These are phyloP conservation scores for Pisolithus albus DNA, from an alignment of 768 basidiomycete genomes.

Conservation along the genomic window DNA sequence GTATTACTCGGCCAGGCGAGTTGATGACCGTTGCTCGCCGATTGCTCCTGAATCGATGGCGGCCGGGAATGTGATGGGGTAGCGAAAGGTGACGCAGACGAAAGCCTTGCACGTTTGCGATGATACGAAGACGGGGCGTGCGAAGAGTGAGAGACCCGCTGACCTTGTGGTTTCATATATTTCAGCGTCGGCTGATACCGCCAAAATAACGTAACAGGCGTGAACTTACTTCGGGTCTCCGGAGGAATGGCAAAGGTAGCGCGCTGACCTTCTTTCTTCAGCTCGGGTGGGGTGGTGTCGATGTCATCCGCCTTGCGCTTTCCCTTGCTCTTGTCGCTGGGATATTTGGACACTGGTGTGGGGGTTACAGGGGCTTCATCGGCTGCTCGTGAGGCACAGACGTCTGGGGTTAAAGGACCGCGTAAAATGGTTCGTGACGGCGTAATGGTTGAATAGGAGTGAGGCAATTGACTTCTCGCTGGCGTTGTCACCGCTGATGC, in stretches of 20 bases:
- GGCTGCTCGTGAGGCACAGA: conserved; percentile 9
- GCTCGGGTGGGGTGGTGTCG: conserved; percentile 64
- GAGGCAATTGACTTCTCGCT: conserved; percentile 4
- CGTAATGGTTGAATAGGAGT: conserved; percentile 12
- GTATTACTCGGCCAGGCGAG: conserved; percentile 31
- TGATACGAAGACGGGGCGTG: conserved; percentile 68
- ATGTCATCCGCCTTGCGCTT: conserved; percentile 73
- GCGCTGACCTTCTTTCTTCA: conserved; percentile 40
- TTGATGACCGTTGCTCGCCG: conserved; percentile 11
- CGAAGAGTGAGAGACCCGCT: conserved; percentile 47
- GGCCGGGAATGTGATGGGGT: conserved; percentile 28
- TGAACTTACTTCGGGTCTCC: conserved; percentile 50
- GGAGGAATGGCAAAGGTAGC: conserved; percentile 56
- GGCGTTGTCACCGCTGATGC: conserved; percentile 5
- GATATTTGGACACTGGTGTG: conserved; percentile 26
- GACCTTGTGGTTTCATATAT: conserved; percentile 33
- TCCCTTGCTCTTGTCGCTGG: conserved; percentile 38
- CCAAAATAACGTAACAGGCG: conserved; percentile 11
- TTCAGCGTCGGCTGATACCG: conserved; percentile 20
- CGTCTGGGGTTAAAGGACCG: conserved; percentile 5
- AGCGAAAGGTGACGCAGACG: conserved; percentile 31
- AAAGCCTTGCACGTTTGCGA: conserved; percentile 62
- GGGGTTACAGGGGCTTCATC: conserved; percentile 27
- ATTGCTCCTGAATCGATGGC: conserved; percentile 22
- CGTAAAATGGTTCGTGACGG: conserved; percentile 12